These are phyloP conservation scores for Bromus sterilis DNA, from an alignment of 176 grass and related monocot genomes.

Conservation along the genomic window DNA sequence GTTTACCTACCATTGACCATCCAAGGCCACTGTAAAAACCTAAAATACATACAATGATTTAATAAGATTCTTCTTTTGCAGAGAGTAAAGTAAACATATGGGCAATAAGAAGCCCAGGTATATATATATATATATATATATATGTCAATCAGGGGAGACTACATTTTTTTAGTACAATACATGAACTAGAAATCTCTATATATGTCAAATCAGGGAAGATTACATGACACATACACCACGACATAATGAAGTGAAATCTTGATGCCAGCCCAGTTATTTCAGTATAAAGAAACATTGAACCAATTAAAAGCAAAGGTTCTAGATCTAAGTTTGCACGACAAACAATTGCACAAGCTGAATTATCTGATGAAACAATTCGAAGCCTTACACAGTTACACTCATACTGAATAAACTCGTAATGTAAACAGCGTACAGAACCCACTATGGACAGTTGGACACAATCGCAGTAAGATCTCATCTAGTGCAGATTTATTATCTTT, in stretches of 20 bases:
- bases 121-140: too few species aligned
- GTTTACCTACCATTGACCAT: conserved; percentile 67
- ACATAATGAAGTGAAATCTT: neutral
- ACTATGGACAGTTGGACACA: neutral
- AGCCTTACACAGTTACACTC: neutral
- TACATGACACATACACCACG: neutral
- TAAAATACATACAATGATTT: conserved; percentile 21
- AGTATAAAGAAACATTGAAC: neutral
- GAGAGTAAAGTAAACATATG: neutral
- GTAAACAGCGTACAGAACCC: neutral
- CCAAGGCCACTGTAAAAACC: conserved; percentile 75
- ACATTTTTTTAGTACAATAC: too few species aligned
- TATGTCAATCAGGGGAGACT: neutral
- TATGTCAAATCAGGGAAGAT: neutral
- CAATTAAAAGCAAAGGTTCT: neutral
- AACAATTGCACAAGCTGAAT: neutral
- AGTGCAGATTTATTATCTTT: neutral
- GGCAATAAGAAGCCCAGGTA: neutral
- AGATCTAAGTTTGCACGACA: neutral
- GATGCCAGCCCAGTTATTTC: neutral
- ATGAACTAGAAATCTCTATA: too few species aligned
- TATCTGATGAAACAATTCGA: neutral
- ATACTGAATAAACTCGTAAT: neutral
- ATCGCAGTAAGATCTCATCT: neutral
- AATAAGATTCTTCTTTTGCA: neutral